phyloP scores from a whole-genome alignment of 768 basidiomycete species.

The Leucocoprinus birnbaumii region DNA sequence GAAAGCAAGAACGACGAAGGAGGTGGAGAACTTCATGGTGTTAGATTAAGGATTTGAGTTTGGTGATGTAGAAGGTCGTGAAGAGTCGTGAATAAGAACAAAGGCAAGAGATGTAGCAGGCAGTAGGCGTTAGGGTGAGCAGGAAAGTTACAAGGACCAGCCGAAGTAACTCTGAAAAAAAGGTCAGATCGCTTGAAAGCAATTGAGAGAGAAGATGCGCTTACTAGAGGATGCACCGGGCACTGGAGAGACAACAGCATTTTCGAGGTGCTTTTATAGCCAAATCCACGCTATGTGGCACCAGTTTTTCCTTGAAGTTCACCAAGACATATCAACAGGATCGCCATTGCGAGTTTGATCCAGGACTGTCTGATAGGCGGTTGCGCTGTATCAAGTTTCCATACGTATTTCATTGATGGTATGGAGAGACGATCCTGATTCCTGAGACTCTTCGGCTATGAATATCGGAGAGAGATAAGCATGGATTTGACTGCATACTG shows the following conservation, averaged over 20 bases:
- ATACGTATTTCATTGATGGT: too few species aligned
- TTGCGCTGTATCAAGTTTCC: too few species aligned
- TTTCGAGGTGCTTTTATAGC: background rate
- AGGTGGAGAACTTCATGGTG: slow-evolving; percentile 1
- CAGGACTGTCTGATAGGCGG: too few species aligned
- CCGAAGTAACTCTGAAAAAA: background rate
- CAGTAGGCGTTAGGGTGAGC: background rate
- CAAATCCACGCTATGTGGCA: too few species aligned
- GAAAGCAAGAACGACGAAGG: background rate
- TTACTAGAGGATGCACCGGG: slow-evolving; percentile 4
- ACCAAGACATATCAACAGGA: too few species aligned
- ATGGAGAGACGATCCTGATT: too few species aligned
- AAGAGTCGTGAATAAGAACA: too few species aligned
- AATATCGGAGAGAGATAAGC: too few species aligned
- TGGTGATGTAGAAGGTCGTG: background rate
- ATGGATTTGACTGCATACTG: too few species aligned
- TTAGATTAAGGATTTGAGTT: background rate
- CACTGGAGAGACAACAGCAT: background rate
- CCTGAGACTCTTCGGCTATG: too few species aligned
- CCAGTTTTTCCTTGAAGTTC: too few species aligned
- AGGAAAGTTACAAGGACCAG: background rate
- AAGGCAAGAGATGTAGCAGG: background rate
- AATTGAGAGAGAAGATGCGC: background rate
- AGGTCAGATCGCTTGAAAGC: background rate
- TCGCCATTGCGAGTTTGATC: too few species aligned